These are phyloP conservation scores for Talinum fruticosum DNA, from an alignment of 148 eudicot species.

Conservation along the genomic window DNA sequence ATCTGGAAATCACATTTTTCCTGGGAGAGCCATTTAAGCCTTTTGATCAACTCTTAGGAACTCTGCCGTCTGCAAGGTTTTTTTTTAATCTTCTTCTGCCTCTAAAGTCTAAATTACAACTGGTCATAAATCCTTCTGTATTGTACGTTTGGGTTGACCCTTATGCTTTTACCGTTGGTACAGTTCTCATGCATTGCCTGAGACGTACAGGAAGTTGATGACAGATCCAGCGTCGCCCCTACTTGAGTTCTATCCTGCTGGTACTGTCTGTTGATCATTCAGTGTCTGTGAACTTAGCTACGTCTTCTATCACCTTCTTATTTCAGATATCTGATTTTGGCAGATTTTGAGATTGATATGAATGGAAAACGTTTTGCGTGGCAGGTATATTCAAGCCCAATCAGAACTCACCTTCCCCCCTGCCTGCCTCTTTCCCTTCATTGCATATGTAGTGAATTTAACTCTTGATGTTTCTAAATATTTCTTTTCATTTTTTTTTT, in stretches of 20 bases:
- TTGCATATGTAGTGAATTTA: neutral
- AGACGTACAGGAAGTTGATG: slow-evolving; percentile 82
- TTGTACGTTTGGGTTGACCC: slow-evolving; percentile 1
- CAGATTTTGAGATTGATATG: slow-evolving; percentile 98
- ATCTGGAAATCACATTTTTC: slow-evolving; percentile 91
- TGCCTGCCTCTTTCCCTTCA: neutral
- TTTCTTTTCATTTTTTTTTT: too few species aligned
- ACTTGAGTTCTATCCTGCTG: slow-evolving; percentile 75
- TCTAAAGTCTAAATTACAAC: neutral
- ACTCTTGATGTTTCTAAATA: neutral
- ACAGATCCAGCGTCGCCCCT: slow-evolving; percentile 91
- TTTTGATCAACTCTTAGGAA: slow-evolving; percentile 97
- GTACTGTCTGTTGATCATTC: slow-evolving; percentile 45
- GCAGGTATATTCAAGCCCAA: slow-evolving; percentile 57
- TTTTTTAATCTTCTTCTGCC: neutral
- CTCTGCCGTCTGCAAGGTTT: slow-evolving; percentile 94
- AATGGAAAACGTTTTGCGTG: slow-evolving; percentile 97
- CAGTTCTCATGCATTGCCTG: slow-evolving; percentile 90
- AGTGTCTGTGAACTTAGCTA: slow-evolving; percentile 5
- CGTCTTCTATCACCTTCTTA: slow-evolving; percentile 12
- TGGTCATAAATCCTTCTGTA: neutral
- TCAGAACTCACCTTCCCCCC: neutral
- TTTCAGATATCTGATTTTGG: slow-evolving; percentile 12
- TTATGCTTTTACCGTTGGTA: slow-evolving; percentile 15
- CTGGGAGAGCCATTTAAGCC: slow-evolving; percentile 97